Conservation (phyloP, 345 rosid species). For the Moricandia arvensis region DNA sequence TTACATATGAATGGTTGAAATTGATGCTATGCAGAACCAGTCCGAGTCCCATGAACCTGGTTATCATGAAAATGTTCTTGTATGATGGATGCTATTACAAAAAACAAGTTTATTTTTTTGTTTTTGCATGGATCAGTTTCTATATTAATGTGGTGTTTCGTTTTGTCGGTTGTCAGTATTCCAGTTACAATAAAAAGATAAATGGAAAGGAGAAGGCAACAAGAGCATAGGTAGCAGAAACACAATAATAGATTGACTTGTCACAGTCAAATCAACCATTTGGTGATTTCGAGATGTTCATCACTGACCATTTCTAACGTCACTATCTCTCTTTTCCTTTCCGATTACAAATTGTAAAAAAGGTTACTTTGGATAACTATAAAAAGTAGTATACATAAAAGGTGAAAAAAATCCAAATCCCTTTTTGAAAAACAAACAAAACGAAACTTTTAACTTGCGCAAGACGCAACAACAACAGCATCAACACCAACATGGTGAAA, state of each 20-base stretch:
- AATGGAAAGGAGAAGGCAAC: neutral
- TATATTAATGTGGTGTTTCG: neutral
- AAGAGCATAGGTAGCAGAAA: neutral
- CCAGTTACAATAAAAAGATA: neutral
- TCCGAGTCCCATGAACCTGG: too few species aligned
- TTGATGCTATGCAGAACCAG: too few species aligned
- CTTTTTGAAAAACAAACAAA: neutral
- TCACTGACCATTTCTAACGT: conserved; percentile 14
- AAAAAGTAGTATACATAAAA: conserved; percentile 7
- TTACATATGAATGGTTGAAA: too few species aligned
- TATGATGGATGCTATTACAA: neutral
- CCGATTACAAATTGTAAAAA: neutral
- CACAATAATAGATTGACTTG: conserved; percentile 10
- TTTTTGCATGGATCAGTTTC: neutral
- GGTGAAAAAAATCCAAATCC: neutral
- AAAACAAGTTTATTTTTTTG: neutral
- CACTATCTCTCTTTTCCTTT: neutral
- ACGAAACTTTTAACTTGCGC: conserved; percentile 42
- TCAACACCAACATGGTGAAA: conserved; percentile 48
- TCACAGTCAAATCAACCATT: conserved; percentile 28
- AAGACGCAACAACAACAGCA: conserved; percentile 41
- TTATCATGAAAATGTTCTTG: too few species aligned
- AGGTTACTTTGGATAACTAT: neutral
- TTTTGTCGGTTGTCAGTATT: neutral
- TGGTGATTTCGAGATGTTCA: neutral